These are phyloP conservation scores for Fennellomyces sp. DNA, from an alignment of 371 early-diverging fungal genomes.

Conservation along the genomic window DNA sequence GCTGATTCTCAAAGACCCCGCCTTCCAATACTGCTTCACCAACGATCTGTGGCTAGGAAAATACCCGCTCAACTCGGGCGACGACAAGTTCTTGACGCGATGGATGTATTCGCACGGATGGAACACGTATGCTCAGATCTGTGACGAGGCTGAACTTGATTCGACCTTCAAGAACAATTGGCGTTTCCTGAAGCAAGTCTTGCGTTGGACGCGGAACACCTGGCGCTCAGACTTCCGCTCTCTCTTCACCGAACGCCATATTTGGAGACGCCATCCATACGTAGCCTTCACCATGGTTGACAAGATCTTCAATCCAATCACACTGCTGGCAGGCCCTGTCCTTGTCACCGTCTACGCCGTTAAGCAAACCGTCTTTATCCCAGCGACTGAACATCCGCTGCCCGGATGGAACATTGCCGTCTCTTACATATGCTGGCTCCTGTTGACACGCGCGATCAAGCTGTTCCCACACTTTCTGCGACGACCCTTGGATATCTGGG, in stretches of 20 bases:
- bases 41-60: slow-evolving; percentile 72
- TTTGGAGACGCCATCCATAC: slow-evolving; percentile 70
- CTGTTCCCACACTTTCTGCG: slow-evolving; percentile 61
- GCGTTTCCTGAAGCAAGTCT: slow-evolving; percentile 70
- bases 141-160: slow-evolving; percentile 65
- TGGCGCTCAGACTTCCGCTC: slow-evolving; percentile 73
- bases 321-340: slow-evolving; percentile 67
- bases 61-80: slow-evolving; percentile 74
- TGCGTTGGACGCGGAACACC: slow-evolving; percentile 77
- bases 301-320: slow-evolving; percentile 74
- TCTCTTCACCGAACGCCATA: slow-evolving; percentile 62
- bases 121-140: slow-evolving; percentile 71
- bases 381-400: slow-evolving; percentile 15
- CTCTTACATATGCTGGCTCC: slow-evolving; percentile 61
- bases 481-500: slow-evolving; percentile 65
- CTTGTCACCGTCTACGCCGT: slow-evolving; percentile 54
- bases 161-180: slow-evolving; percentile 80
- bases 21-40: slow-evolving; percentile 70
- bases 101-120: slow-evolving; percentile 74
- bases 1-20: slow-evolving; percentile 68
- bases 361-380: slow-evolving; percentile 17
- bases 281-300: slow-evolving; percentile 77
- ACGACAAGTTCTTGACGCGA: slow-evolving; percentile 75
- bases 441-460: slow-evolving; percentile 64
- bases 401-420: slow-evolving; percentile 57